These are phyloP conservation scores for Nakaseomyces bracarensis DNA, from an alignment of 1,139 yeast species.

Conservation along the genomic window DNA sequence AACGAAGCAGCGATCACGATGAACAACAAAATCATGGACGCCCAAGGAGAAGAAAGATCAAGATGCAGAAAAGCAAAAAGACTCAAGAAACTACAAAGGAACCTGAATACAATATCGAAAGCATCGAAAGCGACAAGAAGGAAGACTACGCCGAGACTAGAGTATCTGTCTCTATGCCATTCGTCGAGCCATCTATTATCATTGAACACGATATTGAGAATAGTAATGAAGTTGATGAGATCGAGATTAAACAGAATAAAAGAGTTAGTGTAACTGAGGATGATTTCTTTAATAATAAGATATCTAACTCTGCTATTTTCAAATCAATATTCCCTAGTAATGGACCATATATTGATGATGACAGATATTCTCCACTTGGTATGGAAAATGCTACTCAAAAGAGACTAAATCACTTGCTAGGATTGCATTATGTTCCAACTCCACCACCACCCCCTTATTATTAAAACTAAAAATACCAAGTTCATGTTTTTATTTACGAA, in stretches of 20 bases:
- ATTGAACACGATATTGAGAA: slow-evolving; percentile 4
- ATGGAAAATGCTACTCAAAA: slow-evolving; percentile 2
- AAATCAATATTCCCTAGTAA: not conserved
- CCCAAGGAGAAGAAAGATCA: slow-evolving; percentile 28
- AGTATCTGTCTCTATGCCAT: slow-evolving; percentile 2
- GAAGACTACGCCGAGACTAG: slow-evolving; percentile 2
- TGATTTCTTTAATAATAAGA: not conserved
- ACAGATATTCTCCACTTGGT: not conserved
- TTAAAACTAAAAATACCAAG: not conserved
- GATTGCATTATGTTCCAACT: not conserved
- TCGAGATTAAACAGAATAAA: not conserved
- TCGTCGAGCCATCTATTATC: slow-evolving; percentile 6
- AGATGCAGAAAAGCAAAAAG: slow-evolving; percentile 12
- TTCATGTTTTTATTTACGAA: too few species aligned
- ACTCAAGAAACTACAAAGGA: not conserved
- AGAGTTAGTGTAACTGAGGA: not conserved
- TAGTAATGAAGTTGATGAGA: slow-evolving; percentile 5
- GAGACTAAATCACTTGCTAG: not conserved
- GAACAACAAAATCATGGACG: slow-evolving; percentile 16
- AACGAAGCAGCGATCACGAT: slow-evolving; percentile 23
- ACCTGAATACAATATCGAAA: slow-evolving; percentile 5
- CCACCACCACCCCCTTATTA: slow-evolving; percentile 7
- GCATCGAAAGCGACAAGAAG: slow-evolving; percentile 8
- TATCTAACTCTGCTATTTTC: not conserved
- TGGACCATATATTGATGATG: not conserved